Percentiles rank a stretch among this genome's conserved stretches.
These are phyloP conservation scores for Talaromyces islandicus DNA, from an alignment of 2,329 filamentous ascomycete species.

Conservation along the genomic window DNA sequence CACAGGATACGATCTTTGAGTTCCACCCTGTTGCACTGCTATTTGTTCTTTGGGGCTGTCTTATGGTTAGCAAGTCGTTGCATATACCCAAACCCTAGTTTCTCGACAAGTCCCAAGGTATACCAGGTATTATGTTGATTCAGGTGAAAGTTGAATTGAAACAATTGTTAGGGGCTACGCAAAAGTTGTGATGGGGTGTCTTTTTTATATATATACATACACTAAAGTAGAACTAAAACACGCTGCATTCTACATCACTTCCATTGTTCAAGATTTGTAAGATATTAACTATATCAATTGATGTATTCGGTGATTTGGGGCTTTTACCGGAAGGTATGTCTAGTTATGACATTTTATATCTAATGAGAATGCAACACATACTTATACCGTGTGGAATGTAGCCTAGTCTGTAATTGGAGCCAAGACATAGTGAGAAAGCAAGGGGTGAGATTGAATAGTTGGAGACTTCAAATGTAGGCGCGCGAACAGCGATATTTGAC, in stretches of 20 bases:
- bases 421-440: not conserved
- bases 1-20: slow-evolving; percentile 64
- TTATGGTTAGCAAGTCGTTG: slow-evolving; percentile 94
- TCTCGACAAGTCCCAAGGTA: not conserved
- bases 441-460: not conserved
- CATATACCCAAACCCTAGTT: slow-evolving; percentile 78
- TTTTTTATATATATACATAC: not conserved
- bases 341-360: not conserved
- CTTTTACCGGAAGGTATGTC: too few species aligned
- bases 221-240: not conserved
- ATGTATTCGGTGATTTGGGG: too few species aligned
- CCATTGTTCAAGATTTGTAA: not conserved
- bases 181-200: not conserved
- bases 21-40: slow-evolving; percentile 76
- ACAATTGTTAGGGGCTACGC: not conserved
- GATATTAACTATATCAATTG: not conserved
- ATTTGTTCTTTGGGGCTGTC: slow-evolving; percentile 81
- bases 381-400: not conserved
- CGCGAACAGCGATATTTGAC: not conserved
- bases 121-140: not conserved
- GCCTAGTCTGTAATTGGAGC: not conserved
- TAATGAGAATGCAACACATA: not conserved
- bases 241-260: not conserved
- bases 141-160: not conserved
- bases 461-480: not conserved